Evolutionary conservation across 495 filamentous ascomycete genomes (phyloP).

Genomic region (Cercophora sp.): DNA sequence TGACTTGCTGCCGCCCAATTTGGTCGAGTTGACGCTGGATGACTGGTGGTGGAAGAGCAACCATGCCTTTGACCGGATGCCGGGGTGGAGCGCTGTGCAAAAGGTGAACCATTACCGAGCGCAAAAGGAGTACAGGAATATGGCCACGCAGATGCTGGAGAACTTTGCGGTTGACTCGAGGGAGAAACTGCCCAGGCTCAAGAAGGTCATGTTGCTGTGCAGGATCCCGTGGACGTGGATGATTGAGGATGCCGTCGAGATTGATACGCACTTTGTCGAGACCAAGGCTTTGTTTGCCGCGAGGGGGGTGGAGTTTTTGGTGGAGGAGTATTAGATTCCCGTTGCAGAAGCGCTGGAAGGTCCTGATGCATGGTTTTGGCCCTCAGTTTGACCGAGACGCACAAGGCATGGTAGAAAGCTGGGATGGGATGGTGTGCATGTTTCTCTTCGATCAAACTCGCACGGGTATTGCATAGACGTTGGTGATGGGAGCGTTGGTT

Average conservation of each 20-base stretch:
- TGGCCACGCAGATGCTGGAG: conserved; percentile 20
- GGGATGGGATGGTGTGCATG: too few species aligned
- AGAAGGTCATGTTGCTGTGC: conserved; percentile 22
- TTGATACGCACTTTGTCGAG: conserved; percentile 24
- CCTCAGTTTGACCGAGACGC: too few species aligned
- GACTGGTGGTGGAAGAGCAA: conserved; percentile 32
- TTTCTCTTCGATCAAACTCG: too few species aligned
- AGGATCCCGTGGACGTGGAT: conserved; percentile 30
- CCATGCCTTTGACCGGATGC: conserved; percentile 12
- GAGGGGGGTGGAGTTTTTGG: conserved; percentile 25
- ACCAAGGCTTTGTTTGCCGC: conserved; percentile 14
- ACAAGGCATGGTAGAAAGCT: too few species aligned
- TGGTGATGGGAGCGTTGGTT: too few species aligned
- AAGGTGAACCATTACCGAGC: conserved; percentile 21
- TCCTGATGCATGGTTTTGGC: too few species aligned
- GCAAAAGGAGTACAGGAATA: conserved; percentile 18
- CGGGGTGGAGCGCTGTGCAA: conserved; percentile 13
- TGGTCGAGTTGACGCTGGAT: conserved; percentile 29
- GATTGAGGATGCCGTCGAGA: conserved; percentile 12
- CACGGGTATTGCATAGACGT: too few species aligned
- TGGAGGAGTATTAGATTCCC: conserved; percentile 7
- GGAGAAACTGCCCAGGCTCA: conserved; percentile 10
- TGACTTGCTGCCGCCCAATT: conserved; percentile 27
- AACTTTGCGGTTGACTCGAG: conserved; percentile 17
- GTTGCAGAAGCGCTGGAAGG: background rate